phyloP scores from a whole-genome alignment of 2,329 filamentous ascomycete species.

The Plectosphaerella sp. region DNA sequence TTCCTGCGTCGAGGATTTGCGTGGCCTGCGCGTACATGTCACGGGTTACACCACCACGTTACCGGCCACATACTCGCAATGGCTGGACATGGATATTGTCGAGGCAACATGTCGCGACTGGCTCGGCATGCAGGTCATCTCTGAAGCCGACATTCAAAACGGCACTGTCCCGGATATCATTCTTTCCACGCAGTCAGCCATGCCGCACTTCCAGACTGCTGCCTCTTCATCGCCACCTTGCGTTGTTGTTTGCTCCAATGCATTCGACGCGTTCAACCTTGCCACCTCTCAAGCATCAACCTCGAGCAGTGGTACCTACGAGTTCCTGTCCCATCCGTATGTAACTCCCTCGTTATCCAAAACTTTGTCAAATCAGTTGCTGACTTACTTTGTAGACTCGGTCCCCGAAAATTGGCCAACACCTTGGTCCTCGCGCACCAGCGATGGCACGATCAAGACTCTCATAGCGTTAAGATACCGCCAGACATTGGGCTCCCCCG shows the following conservation, averaged over 20 bases:
- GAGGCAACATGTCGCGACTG: conserved; percentile 23
- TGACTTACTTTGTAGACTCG: conserved; percentile 16
- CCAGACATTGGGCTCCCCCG: too few species aligned
- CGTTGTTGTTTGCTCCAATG: conserved; percentile 25
- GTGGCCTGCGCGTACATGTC: too few species aligned
- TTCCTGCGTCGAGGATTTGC: too few species aligned
- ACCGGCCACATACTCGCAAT: too few species aligned
- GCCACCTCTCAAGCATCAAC: conserved; percentile 9
- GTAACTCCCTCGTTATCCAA: conserved; percentile 27
- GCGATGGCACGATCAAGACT: background rate
- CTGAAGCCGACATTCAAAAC: conserved; percentile 5
- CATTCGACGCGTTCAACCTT: conserved; percentile 18
- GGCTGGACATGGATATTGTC: conserved; percentile 5
- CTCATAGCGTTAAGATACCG: too few species aligned
- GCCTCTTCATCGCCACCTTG: conserved; percentile 9
- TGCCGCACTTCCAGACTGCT: background rate
- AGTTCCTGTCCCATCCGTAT: conserved; percentile 17
- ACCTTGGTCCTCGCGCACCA: conserved; percentile 12
- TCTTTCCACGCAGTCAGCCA: conserved; percentile 11
- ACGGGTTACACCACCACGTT: too few species aligned
- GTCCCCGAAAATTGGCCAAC: conserved; percentile 28
- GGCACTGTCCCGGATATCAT: conserved; percentile 14
- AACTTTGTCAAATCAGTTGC: background rate
- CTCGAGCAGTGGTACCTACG: conserved; percentile 8
- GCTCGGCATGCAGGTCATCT: conserved; percentile 22